phyloP scores from a whole-genome alignment of 225 moss, liverwort and hornwort genomes.

The Bryoerythrophyllum caledonicum region DNA sequence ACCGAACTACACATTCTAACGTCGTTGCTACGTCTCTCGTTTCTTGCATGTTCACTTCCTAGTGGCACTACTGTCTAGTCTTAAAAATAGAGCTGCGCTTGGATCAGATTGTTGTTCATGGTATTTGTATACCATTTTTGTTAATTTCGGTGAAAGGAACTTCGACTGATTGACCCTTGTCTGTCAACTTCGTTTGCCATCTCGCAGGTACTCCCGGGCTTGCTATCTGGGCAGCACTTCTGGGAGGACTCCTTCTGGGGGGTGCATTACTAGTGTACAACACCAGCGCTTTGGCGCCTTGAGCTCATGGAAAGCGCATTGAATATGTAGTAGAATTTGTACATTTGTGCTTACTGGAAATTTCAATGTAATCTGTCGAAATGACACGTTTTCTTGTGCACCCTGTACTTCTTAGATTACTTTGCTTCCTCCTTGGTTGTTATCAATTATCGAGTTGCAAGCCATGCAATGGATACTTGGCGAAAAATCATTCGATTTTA shows the following conservation, averaged over 20 bases:
- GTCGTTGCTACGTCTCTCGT: neutral
- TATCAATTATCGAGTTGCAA: neutral
- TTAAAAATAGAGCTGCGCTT: neutral
- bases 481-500: neutral
- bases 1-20: neutral
- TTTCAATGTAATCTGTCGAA: neutral
- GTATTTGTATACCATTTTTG: neutral
- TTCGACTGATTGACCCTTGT: neutral
- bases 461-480: neutral
- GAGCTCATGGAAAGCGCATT: neutral
- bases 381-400: neutral
- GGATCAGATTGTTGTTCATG: too few species aligned
- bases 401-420: neutral
- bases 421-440: too few species aligned
- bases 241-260: constrained; percentile 61
- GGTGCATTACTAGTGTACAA: constrained; percentile 86
- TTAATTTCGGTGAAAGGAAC: neutral
- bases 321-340: neutral
- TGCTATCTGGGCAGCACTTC: constrained; percentile 66
- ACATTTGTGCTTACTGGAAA: constrained; percentile 17
- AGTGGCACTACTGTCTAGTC: neutral
- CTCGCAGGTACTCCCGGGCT: constrained; percentile 61
- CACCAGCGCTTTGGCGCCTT: constrained; percentile 69
- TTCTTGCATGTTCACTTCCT: too few species aligned
- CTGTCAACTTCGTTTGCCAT: too few species aligned